phyloP scores from a whole-genome alignment of 345 rosid species.

The Syzygium jambos region DNA sequence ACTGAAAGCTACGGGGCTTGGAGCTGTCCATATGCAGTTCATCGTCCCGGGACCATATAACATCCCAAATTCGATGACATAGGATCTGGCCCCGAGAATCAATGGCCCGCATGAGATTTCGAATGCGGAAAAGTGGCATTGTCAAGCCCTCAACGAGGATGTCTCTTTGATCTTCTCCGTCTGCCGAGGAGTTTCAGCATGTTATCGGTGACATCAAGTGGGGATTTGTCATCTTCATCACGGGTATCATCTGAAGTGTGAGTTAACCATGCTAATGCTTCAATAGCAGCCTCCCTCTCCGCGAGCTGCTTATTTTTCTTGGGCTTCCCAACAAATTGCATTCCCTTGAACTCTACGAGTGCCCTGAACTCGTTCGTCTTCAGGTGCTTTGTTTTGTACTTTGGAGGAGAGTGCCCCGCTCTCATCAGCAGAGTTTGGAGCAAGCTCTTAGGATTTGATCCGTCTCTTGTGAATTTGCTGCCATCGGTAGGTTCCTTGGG shows the following conservation, averaged over 20 bases:
- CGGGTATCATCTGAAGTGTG: constrained; percentile 50
- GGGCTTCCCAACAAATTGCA: constrained; percentile 97
- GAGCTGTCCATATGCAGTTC: background rate
- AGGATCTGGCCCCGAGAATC: background rate
- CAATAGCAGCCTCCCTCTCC: constrained; percentile 93
- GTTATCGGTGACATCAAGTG: constrained; percentile 81
- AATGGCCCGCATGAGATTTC: background rate
- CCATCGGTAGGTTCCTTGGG: constrained; percentile 38
- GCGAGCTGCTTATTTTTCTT: constrained; percentile 87
- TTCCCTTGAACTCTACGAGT: constrained; percentile 89
- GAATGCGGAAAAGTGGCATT: background rate
- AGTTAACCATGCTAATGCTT: constrained; percentile 95
- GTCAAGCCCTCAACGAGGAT: background rate
- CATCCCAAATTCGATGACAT: background rate
- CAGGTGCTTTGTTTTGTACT: constrained; percentile 88
- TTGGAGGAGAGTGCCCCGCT: constrained; percentile 97
- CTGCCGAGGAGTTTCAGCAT: constrained; percentile 91
- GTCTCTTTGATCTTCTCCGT: constrained; percentile 47
- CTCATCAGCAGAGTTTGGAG: constrained; percentile 89
- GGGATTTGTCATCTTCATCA: constrained; percentile 36
- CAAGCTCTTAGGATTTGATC: constrained; percentile 91
- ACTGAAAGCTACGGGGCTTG: background rate
- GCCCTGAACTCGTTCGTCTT: constrained; percentile 92
- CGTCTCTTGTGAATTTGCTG: constrained; percentile 60
- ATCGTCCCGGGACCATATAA: background rate